These are phyloP conservation scores for Ambrosia hybrid DNA, from an alignment of 140 eudicot genomes.

Conservation along the genomic window DNA sequence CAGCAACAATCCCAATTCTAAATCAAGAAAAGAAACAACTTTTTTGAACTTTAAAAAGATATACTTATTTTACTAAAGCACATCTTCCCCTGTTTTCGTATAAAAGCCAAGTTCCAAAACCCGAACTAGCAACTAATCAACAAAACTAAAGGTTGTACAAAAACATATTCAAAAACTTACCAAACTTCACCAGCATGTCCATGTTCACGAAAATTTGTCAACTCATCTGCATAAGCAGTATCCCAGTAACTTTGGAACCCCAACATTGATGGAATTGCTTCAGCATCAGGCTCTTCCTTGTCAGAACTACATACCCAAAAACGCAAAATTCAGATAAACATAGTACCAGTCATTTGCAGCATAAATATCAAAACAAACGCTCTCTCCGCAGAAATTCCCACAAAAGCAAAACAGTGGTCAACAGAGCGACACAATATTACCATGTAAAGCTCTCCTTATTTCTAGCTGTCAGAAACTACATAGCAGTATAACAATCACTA, in stretches of 20 bases:
- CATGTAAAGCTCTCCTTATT: neutral
- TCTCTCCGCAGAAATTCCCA: neutral
- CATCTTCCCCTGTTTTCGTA: neutral
- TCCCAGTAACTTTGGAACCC: slow-evolving; percentile 99
- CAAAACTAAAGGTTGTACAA: slow-evolving; percentile 6
- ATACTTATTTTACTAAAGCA: neutral
- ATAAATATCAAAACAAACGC: neutral
- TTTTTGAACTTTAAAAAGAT: neutral
- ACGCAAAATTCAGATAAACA: slow-evolving; percentile 10
- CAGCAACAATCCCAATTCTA: slow-evolving; percentile 12
- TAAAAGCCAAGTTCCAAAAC: neutral
- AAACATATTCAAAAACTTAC: slow-evolving; percentile 37
- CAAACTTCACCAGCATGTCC: slow-evolving; percentile 99
- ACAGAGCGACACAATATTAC: neutral
- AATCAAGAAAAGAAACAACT: neutral
- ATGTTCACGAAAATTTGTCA: slow-evolving; percentile 86
- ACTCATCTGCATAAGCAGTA: slow-evolving; percentile 80
- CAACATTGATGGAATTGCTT: slow-evolving; percentile 73
- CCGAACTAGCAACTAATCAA: slow-evolving; percentile 3
- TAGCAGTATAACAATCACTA: neutral
- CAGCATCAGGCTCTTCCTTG: slow-evolving; percentile 96
- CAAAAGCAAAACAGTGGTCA: slow-evolving; percentile 8
- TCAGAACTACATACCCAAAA: slow-evolving; percentile 71
- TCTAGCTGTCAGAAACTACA: slow-evolving; percentile 6
- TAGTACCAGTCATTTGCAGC: neutral